Conservation (phyloP, 1,139 yeast genomes). For the Petasospora fabianii region DNA sequence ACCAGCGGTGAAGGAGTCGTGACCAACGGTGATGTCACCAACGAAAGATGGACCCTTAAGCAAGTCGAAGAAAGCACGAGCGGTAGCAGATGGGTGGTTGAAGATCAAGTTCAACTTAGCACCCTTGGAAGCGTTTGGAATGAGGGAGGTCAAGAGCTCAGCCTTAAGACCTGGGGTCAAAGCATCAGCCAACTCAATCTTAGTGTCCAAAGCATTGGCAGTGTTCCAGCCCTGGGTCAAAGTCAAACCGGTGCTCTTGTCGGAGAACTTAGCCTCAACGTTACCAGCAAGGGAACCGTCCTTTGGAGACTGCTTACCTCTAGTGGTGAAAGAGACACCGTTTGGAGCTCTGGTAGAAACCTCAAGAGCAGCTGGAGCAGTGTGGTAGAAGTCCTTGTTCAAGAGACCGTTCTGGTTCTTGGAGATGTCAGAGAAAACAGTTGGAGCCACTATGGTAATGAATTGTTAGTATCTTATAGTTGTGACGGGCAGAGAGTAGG, state of each 20-base stretch:
- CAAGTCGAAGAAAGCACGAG: conserved; percentile 92
- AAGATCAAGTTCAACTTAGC: conserved; percentile 91
- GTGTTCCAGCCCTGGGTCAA: conserved; percentile 98
- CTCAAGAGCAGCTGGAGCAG: conserved; percentile 81
- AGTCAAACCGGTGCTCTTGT: conserved; percentile 90
- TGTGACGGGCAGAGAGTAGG: too few species aligned
- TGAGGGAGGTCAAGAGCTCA: conserved; percentile 82
- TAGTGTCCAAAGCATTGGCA: conserved; percentile 87
- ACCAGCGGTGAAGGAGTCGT: conserved; percentile 96
- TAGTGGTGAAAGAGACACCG: conserved; percentile 92
- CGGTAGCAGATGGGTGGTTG: conserved; percentile 90
- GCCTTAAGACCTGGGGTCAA: conserved; percentile 95
- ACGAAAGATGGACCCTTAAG: conserved; percentile 94
- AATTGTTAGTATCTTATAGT: conserved; percentile 2
- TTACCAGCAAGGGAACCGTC: conserved; percentile 84
- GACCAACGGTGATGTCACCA: conserved; percentile 93
- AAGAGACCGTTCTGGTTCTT: conserved; percentile 87
- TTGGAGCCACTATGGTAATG: conserved; percentile 49
- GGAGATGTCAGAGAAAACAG: conserved; percentile 85
- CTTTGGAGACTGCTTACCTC: conserved; percentile 78
- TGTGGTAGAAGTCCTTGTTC: conserved; percentile 90
- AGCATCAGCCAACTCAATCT: conserved; percentile 87
- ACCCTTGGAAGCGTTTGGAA: conserved; percentile 84
- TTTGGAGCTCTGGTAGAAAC: conserved; percentile 93
- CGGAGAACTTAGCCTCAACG: conserved; percentile 88